phyloP scores from a whole-genome alignment of 305 asterid genomes.

The Caryopteris hybrid region DNA sequence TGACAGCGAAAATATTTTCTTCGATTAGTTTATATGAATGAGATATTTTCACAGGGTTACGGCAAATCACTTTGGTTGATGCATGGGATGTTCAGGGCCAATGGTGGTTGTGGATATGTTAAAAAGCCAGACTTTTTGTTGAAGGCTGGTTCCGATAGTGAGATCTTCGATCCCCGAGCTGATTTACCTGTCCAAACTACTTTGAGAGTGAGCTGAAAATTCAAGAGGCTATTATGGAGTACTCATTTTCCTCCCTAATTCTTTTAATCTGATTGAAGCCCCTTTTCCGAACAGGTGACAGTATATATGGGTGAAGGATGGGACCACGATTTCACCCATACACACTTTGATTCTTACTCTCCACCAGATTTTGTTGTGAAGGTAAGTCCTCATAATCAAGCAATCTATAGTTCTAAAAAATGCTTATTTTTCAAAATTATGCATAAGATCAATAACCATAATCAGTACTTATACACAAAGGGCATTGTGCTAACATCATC shows the following conservation, averaged over 20 bases:
- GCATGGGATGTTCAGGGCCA: slow-evolving; percentile 91
- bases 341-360: slow-evolving; percentile 72
- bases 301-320: slow-evolving; percentile 92
- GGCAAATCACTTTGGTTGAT: slow-evolving; percentile 91
- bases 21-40: not conserved
- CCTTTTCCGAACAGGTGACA: slow-evolving; percentile 55
- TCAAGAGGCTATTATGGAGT: not conserved
- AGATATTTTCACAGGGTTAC: slow-evolving; percentile 66
- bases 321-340: slow-evolving; percentile 61
- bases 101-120: slow-evolving; percentile 85
- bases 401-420: too few relatives aligned
- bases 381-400: too few relatives aligned
- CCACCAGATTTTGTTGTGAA: slow-evolving; percentile 86
- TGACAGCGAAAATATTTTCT: too few relatives aligned
- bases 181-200: slow-evolving; percentile 54
- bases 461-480: not conserved
- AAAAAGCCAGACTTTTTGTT: slow-evolving; percentile 70
- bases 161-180: slow-evolving; percentile 58
- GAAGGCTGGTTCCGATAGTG: slow-evolving; percentile 36
- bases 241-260: not conserved
- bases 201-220: slow-evolving; percentile 47
- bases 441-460: too few relatives aligned
- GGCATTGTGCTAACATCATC: not conserved
- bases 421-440: too few relatives aligned
- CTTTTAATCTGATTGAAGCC: not conserved